A percentile compares a stretch with the other conserved stretches of the same genome.
phyloP scores from a whole-genome alignment of 2,329 filamentous ascomycete genomes.

The Coniochaeta pulveracea region DNA sequence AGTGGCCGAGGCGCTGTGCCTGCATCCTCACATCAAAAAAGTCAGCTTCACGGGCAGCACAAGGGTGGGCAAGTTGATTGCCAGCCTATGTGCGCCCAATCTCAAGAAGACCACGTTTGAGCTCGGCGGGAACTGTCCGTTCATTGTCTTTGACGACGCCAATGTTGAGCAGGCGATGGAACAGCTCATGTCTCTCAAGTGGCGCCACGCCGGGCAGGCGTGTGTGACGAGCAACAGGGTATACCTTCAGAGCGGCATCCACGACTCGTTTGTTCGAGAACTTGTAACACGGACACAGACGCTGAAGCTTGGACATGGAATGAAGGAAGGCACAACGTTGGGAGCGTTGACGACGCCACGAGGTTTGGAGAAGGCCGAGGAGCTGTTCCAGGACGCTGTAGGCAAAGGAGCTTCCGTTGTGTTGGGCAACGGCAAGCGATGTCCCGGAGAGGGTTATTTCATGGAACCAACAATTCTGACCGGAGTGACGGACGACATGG shows the following conservation, averaged over 20 bases:
- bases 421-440: constrained; percentile 45
- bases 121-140: constrained; percentile 59
- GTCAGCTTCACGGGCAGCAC: constrained; percentile 71
- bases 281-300: constrained; percentile 33
- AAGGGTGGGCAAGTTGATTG: constrained; percentile 55
- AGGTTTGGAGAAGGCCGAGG: constrained; percentile 41
- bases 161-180: constrained; percentile 49
- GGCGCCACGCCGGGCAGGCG: constrained; percentile 48
- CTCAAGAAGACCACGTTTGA: constrained; percentile 62
- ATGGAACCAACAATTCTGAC: constrained; percentile 49
- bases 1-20: constrained; percentile 33
- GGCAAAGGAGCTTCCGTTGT: constrained; percentile 52
- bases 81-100: constrained; percentile 48
- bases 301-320: constrained; percentile 51
- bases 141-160: constrained; percentile 58
- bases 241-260: constrained; percentile 51
- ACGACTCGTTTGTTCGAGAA: constrained; percentile 27
- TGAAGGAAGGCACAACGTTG: constrained; percentile 43
- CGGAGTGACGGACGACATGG: constrained; percentile 35
- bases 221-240: constrained; percentile 56
- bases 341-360: constrained; percentile 47
- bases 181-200: constrained; percentile 24
- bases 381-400: constrained; percentile 53
- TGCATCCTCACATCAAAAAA: constrained; percentile 40
- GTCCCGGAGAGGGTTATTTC: constrained; percentile 47